Base-by-base conservation (phyloP, 352 stramenopile genomes). In the Thalassiosira livingstoniorum region DNA sequence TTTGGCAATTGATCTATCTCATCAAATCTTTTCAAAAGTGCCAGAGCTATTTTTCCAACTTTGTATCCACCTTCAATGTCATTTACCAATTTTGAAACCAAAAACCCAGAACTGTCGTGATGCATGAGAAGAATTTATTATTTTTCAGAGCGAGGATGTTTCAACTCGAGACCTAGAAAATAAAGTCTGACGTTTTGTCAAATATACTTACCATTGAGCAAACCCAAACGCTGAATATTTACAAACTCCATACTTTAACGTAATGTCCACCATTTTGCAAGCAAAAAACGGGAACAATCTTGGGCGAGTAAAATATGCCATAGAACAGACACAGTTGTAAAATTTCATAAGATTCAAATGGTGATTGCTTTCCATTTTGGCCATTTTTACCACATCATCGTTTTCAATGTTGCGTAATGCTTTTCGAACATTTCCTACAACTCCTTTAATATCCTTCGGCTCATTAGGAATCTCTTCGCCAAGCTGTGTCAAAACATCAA, bases 391-490 rank as follows among this genome's bases (percentile, higher is more conserved):
- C 34, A 80, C 43, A 39, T 72, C 62, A 43, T 39, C 27, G 15
- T 77, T 42, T 62, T 68, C 72, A 29, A 80, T n/a, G n/a, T n/a
- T n/a, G n/a, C n/a, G n/a, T n/a, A n/a, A n/a, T n/a, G n/a, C n/a
- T n/a, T n/a, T n/a, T n/a, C n/a, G n/a, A n/a, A n/a, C n/a, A n/a
- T n/a, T n/a, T n/a, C n/a, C n/a, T n/a, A n/a, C n/a, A n/a, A n/a
- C n/a, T n/a, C n/a, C n/a, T n/a, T n/a, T n/a, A n/a, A n/a, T n/a
- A n/a, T n/a, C n/a, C n/a, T 58, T 58, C 47, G 21, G 27, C n/a
- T 15, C 4, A 58, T 80, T 54, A 65, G 77, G 77, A 47, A 85
- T 74, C 35, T 31, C 54, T 76, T 85, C 77, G 2, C 73, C 66
- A 15, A 85, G 69, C 27, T 80, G 69, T 18, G 55, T 53, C 13